Percentiles rank a stretch among this genome's conserved stretches.
Evolutionary conservation across 177 flowering plant genomes (phyloP).

Genomic region (Vitis hybrid): DNA sequence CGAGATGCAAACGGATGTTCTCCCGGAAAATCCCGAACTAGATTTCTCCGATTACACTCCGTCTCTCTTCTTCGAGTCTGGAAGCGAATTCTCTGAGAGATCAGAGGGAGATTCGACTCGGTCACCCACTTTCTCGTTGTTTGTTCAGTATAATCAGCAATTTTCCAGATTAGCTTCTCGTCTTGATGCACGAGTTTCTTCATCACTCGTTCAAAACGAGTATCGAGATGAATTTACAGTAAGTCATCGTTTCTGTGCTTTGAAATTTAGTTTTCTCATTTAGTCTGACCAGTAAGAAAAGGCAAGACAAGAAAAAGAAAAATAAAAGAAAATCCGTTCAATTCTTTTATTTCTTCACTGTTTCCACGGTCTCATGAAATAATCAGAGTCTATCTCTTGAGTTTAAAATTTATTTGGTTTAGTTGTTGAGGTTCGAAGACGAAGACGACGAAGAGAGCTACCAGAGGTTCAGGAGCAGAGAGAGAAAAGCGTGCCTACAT

Average conservation of each 20-base stretch:
- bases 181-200: conserved; percentile 7
- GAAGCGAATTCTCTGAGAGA: conserved; percentile 62
- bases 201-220: conserved; percentile 11
- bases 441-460: conserved; percentile 78
- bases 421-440: conserved; percentile 57
- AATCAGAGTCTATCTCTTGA: background rate
- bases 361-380: background rate
- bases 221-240: conserved; percentile 35
- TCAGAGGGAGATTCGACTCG: conserved; percentile 42
- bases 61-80: conserved; percentile 47
- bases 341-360: background rate
- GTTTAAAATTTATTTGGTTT: background rate
- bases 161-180: conserved; percentile 37
- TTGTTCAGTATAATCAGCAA: conserved; percentile 48
- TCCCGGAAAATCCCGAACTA: conserved; percentile 30
- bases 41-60: conserved; percentile 47
- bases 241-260: conserved; percentile 6
- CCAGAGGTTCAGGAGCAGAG: conserved; percentile 57
- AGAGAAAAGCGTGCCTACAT: conserved; percentile 45
- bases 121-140: conserved; percentile 53
- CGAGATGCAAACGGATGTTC: conserved; percentile 39
- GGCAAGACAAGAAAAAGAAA: too few species aligned
- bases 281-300: conserved; percentile 1
- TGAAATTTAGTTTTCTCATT: background rate
- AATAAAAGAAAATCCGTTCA: background rate